phyloP scores from a whole-genome alignment of 371 early-diverging fungal genomes.

The Mucor plumbeus region DNA sequence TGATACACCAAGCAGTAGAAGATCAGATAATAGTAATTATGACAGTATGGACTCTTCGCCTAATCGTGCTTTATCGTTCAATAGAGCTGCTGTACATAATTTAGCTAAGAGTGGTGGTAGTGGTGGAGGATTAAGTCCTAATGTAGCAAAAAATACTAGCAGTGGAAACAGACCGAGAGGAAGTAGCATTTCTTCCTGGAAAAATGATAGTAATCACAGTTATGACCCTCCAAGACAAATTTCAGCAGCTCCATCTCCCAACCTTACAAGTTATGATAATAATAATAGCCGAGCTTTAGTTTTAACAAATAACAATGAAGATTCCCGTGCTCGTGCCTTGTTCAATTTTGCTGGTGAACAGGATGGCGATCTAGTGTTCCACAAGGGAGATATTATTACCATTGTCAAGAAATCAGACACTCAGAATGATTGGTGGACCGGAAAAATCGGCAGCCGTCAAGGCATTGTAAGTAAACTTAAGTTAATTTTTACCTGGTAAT shows the following conservation, averaged over 20 bases:
- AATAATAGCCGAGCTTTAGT: background rate
- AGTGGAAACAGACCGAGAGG: background rate
- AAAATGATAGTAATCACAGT: background rate
- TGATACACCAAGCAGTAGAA: conserved; percentile 1
- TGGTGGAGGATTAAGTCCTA: background rate
- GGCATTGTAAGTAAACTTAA: conserved; percentile 60
- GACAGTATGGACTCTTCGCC: background rate
- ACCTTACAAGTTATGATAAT: background rate
- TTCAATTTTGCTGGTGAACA: conserved; percentile 80
- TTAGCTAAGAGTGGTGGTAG: conserved; percentile 21
- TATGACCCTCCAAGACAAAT: conserved; percentile 18
- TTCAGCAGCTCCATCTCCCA: background rate
- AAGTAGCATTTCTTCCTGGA: conserved; percentile 7
- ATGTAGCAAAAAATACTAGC: background rate
- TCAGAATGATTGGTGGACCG: conserved; percentile 89
- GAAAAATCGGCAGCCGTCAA: conserved; percentile 60
- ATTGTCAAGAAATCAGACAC: conserved; percentile 68
- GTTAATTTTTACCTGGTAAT: too few species aligned
- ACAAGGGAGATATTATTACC: conserved; percentile 79
- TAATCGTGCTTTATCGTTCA: conserved; percentile 24
- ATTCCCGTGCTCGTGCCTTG: conserved; percentile 65
- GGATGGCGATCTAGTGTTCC: conserved; percentile 77
- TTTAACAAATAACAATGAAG: conserved; percentile 28
- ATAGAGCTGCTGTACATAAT: conserved; percentile 34
- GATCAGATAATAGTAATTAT: background rate